phyloP scores from a whole-genome alignment of 2,329 filamentous ascomycete genomes.

The Proliferodiscus dingleyae region DNA sequence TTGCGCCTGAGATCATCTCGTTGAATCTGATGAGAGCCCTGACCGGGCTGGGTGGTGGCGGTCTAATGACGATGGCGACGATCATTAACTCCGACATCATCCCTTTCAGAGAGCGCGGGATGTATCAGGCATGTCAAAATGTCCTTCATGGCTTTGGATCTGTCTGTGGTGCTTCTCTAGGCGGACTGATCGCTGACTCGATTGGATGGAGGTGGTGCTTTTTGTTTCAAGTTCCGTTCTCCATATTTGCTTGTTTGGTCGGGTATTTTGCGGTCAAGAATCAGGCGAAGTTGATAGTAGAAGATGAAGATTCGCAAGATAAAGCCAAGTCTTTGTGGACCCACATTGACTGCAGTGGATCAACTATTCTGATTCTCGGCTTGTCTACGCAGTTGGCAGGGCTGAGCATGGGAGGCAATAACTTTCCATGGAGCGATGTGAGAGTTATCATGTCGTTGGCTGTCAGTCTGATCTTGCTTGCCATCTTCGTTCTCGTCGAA shows the following conservation, averaged over 20 bases:
- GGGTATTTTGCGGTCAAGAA: slow-evolving; percentile 50
- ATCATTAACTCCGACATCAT: slow-evolving; percentile 63
- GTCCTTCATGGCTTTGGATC: slow-evolving; percentile 57
- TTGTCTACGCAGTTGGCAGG: slow-evolving; percentile 54
- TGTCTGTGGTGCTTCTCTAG: slow-evolving; percentile 58
- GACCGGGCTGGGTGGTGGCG: slow-evolving; percentile 65
- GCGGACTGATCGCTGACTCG: slow-evolving; percentile 57
- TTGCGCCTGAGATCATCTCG: slow-evolving; percentile 52
- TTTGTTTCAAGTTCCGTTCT: slow-evolving; percentile 56
- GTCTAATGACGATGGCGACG: slow-evolving; percentile 62
- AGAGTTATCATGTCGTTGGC: slow-evolving; percentile 43
- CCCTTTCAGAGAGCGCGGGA: slow-evolving; percentile 48
- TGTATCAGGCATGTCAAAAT: slow-evolving; percentile 59
- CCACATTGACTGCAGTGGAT: slow-evolving; percentile 53
- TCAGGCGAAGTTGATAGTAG: slow-evolving; percentile 9
- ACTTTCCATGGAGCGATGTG: slow-evolving; percentile 47
- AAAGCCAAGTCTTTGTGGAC: slow-evolving; percentile 40
- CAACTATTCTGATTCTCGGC: slow-evolving; percentile 51
- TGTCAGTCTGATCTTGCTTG: slow-evolving; percentile 39
- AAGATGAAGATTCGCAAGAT: slow-evolving; percentile 26
- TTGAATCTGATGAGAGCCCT: slow-evolving; percentile 62
- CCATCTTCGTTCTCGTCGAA: slow-evolving; percentile 45
- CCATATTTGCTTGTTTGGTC: slow-evolving; percentile 47
- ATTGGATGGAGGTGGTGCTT: slow-evolving; percentile 68
- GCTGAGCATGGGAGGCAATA: slow-evolving; percentile 51